Base-by-base conservation (phyloP, 805 yeast genomes). In the Helenozyma rhizophorensis region DNA sequence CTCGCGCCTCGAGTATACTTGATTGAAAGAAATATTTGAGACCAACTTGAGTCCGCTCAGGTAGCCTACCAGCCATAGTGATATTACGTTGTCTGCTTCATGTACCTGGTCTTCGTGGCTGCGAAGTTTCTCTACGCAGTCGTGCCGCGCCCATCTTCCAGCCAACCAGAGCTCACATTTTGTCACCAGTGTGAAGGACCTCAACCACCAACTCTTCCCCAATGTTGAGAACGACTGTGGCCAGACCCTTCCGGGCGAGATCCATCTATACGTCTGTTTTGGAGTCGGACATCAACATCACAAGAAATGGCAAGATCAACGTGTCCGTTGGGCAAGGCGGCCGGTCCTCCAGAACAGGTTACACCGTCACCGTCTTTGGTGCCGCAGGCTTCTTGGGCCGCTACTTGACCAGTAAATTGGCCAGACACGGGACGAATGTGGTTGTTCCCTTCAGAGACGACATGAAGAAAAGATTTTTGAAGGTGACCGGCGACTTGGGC, bases 281-380 rank as follows among this genome's bases (percentile, higher is more conserved):
- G 44, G 70, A 62, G 28, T 60, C 65, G n/a, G 93, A 85, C 59
- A 62, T 81, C 50, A 77, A 78, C 54, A 77, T 85, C 59, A 80
- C 90, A 35, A 72, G 77, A 44, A 68, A 72, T 32, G 95, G 95
- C 16, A 83, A 86, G 53, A 81, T 87, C 27, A 70, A 78, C 46
- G 56, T 82, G 27, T 58, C 83, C n/a, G 66, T 70, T 22, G 95
- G 95, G 40, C 62, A 74, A 30, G 93, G 94, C 28, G 95, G 95
- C 19, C 71, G 85, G 37, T 81, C 90, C 4, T 83, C 94, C 18
- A 74, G 94, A 65, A 80, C 90, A 7, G 95, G 95, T 2, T 83
- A 78, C 61, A 83, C 89, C 3, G 95, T 89, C 14, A 83, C 95
- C 1, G 93, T 86, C 2, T 86, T 86, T 53, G 95, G 95, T 8